Evolutionary conservation across 805 yeast genomes (phyloP).

Genomic region (Helenozyma baotianmanensis): DNA sequence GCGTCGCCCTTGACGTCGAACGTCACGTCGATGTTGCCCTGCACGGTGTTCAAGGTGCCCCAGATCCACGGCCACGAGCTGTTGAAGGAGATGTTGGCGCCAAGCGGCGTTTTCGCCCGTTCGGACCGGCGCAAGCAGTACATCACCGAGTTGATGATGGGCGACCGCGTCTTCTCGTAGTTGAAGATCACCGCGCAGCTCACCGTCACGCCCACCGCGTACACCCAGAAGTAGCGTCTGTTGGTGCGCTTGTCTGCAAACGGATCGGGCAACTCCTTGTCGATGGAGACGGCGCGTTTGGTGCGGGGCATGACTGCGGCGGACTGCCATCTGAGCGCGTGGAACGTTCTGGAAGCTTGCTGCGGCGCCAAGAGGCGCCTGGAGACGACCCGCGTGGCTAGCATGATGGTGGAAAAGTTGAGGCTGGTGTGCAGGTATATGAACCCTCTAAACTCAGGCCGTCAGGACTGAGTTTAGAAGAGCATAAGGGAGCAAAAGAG

Average conservation of each 20-base stretch:
- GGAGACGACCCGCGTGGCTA: too few relatives aligned
- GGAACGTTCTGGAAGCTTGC: too few relatives aligned
- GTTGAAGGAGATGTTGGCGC: conserved; percentile 70
- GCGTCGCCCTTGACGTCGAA: conserved; percentile 69
- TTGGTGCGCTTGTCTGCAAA: conserved; percentile 49
- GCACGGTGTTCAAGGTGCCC: conserved; percentile 80
- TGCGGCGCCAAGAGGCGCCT: too few relatives aligned
- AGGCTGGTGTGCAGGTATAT: too few relatives aligned
- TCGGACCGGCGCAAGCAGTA: conserved; percentile 78
- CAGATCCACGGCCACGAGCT: conserved; percentile 83
- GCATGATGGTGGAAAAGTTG: too few relatives aligned
- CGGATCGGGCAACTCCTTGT: conserved; percentile 81
- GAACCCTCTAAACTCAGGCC: too few relatives aligned
- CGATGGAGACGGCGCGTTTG: conserved; percentile 47
- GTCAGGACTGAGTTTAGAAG: too few relatives aligned
- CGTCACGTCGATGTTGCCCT: conserved; percentile 70
- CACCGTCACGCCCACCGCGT: conserved; percentile 35
- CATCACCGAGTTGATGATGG: conserved; percentile 80
- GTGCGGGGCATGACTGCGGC: too few relatives aligned
- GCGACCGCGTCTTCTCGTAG: conserved; percentile 88
- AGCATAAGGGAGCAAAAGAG: too few relatives aligned
- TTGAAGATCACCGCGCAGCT: conserved; percentile 65
- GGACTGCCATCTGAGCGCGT: too few relatives aligned
- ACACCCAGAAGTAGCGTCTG: conserved; percentile 47
- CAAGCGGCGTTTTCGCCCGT: conserved; percentile 57